Evolutionary conservation across 805 yeast species (phyloP).

Genomic region (Myxozyma neotropica): DNA sequence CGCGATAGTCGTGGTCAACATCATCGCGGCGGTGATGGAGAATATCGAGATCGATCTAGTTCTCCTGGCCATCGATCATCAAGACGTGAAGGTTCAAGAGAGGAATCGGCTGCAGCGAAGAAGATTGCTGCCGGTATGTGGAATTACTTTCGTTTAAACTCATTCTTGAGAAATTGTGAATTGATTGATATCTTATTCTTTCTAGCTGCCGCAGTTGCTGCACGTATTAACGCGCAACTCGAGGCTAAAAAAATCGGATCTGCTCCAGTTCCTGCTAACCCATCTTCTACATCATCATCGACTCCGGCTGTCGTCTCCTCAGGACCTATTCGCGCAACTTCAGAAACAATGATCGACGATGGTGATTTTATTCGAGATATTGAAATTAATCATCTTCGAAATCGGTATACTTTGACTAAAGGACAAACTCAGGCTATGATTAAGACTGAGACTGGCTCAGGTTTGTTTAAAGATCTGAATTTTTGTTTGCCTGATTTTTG

Average conservation of each 20-base stretch:
- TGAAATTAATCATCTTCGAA: slow-evolving; percentile 44
- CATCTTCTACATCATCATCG: neutral
- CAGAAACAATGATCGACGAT: slow-evolving; percentile 20
- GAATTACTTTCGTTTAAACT: neutral
- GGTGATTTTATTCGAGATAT: slow-evolving; percentile 37
- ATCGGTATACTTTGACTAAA: slow-evolving; percentile 44
- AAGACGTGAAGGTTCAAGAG: neutral
- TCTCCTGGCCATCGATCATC: slow-evolving; percentile 21
- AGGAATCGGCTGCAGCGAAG: slow-evolving; percentile 7
- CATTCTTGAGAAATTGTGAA: neutral
- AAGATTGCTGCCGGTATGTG: slow-evolving; percentile 35
- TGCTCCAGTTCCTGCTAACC: neutral
- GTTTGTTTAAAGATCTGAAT: too few relatives aligned
- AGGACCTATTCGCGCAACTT: neutral
- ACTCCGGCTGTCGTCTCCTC: neutral
- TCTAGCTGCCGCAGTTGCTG: slow-evolving; percentile 41
- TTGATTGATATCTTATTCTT: neutral
- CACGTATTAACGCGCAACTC: slow-evolving; percentile 41
- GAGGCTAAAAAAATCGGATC: slow-evolving; percentile 21
- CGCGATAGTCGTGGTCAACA: slow-evolving; percentile 7
- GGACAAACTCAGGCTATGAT: slow-evolving; percentile 41
- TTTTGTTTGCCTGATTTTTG: neutral
- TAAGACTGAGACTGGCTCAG: slow-evolving; percentile 40
- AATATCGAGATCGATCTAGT: slow-evolving; percentile 17
- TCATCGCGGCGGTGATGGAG: slow-evolving; percentile 15